A percentile compares a stretch with the other conserved stretches of the same genome.
Conservation (phyloP, 306 rosid genomes). For the Fragaria nilgerrensis region DNA sequence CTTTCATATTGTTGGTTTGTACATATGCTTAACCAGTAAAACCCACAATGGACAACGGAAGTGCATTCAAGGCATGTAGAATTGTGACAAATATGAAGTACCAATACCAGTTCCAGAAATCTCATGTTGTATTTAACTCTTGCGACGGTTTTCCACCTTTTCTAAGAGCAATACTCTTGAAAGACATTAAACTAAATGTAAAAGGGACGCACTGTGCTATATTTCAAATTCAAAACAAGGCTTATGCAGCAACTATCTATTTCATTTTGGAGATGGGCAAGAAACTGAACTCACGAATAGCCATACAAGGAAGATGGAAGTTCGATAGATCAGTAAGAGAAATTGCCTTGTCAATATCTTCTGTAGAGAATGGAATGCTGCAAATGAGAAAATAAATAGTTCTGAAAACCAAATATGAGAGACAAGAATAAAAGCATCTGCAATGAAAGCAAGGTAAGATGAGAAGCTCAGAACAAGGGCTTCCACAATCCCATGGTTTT, state of each 20-base stretch:
- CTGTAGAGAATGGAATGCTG: slow-evolving; percentile 95
- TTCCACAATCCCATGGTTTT: too few relatives aligned
- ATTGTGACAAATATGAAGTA: not conserved
- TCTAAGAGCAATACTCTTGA: too few relatives aligned
- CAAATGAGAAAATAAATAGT: slow-evolving; percentile 18
- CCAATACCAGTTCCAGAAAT: not conserved
- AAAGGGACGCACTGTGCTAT: too few relatives aligned
- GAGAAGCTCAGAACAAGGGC: too few relatives aligned
- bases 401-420: not conserved
- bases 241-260: slow-evolving; percentile 12
- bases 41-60: not conserved
- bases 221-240: not conserved
- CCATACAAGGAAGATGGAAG: slow-evolving; percentile 54
- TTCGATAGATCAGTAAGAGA: slow-evolving; percentile 66
- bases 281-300: slow-evolving; percentile 71
- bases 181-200: too few relatives aligned
- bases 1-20: not conserved
- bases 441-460: not conserved
- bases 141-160: too few relatives aligned
- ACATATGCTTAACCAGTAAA: not conserved
- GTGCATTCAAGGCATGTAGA: not conserved
- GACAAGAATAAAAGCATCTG: too few relatives aligned
- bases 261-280: slow-evolving; percentile 43
- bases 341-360: slow-evolving; percentile 86
- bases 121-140: not conserved